Conservation (phyloP, 306 rosid genomes). For the Inga leiocalycina region DNA sequence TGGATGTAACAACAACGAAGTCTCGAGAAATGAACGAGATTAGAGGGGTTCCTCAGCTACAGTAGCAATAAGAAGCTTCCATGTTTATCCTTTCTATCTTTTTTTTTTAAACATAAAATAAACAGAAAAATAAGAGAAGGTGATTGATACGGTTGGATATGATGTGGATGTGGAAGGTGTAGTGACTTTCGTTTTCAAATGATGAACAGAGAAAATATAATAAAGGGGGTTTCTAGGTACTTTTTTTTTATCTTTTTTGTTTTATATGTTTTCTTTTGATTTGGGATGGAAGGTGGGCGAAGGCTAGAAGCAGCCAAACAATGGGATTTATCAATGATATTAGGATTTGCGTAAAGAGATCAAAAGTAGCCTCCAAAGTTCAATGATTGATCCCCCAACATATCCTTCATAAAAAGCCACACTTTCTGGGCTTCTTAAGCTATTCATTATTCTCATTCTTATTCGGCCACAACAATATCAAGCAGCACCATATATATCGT, state of each 20-base stretch:
- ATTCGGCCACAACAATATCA: not conserved
- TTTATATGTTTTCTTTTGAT: not conserved
- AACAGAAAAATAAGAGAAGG: not conserved
- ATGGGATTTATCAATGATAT: not conserved
- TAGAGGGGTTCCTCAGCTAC: too few species aligned
- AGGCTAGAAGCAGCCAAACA: not conserved
- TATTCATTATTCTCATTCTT: too few species aligned
- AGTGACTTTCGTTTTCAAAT: not conserved
- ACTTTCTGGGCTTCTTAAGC: constrained; percentile 24
- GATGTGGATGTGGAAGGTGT: not conserved
- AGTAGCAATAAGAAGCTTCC: not conserved
- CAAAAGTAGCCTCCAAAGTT: constrained; percentile 8
- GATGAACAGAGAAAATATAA: not conserved
- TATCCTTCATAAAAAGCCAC: constrained; percentile 31
- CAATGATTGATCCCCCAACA: constrained; percentile 39
- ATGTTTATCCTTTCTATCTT: not conserved
- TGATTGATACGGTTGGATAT: not conserved
- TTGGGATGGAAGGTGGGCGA: not conserved
- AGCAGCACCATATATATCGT: not conserved
- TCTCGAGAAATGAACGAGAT: not conserved
- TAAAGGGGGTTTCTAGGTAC: not conserved
- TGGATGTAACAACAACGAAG: too few species aligned
- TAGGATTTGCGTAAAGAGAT: not conserved
- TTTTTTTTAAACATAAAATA: not conserved
- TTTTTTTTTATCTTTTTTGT: not conserved